Base-by-base conservation (phyloP, 2,329 filamentous ascomycete species). In the Exophiala sp. region DNA sequence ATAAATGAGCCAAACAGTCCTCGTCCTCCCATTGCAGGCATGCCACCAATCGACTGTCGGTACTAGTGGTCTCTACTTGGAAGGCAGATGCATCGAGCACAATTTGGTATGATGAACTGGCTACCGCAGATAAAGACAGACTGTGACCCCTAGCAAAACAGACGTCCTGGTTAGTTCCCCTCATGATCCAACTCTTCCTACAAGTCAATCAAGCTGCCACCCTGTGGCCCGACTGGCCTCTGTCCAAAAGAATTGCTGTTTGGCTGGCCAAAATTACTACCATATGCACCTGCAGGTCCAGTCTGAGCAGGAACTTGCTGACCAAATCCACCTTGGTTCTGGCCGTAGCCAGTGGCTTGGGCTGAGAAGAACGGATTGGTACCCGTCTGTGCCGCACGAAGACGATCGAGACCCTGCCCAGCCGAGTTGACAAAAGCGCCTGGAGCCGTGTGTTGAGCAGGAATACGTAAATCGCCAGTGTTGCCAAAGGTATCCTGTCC, bases 401-500 rank as follows among this genome's bases (percentile, higher is more conserved):
- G 70, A 50, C 80, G 79, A 60, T 81, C 81, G 50, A 87, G 71
- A n/a, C 88, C 87, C 30, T 85, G 76, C 43, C 93, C 93, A 5
- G 93, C 89, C 53, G 88, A 95, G 71, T 98, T 98, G 71, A 98
- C 85, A 66, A 97, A 98, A 0, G 87, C 94, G 21, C 91, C 93
- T 0, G 93, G 93, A 1, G 93, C 89, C 0, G 93, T 98, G 68
- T 98, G 93, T 66, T 98, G 93, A 1, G 93, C 83, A 1, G 93
- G 93, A 57, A 98, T 95, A 68, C 93, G 89, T 40, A 95, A 77
- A 58, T 97, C 88, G 59, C 93, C 93, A n/a, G 88, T 88, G 67
- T 98, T 98, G 58, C 93, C 93, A 66, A 94, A 98, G 0, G 93
- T 98, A 65, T 98, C 93, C 74, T 94, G 86, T 19, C 93, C 93